Evolutionary conservation across 2,329 filamentous ascomycete genomes (phyloP).

Genomic region (Teratosphaeria gauchensis): DNA sequence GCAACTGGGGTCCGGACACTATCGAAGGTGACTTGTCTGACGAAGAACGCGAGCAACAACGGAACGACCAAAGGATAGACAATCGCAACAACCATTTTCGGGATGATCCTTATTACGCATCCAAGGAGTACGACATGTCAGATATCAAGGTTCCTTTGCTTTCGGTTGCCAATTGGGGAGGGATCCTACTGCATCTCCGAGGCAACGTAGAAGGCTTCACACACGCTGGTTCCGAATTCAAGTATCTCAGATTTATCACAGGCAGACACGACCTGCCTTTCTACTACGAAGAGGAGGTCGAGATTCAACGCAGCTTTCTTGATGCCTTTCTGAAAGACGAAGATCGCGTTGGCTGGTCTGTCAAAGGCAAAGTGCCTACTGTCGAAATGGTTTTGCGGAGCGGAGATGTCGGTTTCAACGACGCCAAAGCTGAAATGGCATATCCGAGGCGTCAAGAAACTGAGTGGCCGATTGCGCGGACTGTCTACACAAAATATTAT

Average conservation of each 20-base stretch:
- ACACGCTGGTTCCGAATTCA: conserved; percentile 54
- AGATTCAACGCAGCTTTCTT: conserved; percentile 57
- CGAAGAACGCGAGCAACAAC: conserved; percentile 42
- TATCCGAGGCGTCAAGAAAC: conserved; percentile 48
- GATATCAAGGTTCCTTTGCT: conserved; percentile 60
- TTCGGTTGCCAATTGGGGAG: conserved; percentile 53
- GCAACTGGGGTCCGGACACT: conserved; percentile 45
- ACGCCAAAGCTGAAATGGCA: conserved; percentile 49
- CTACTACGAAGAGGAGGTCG: conserved; percentile 60
- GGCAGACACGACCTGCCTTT: conserved; percentile 64
- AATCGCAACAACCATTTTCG: conserved; percentile 46
- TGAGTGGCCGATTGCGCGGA: conserved; percentile 59
- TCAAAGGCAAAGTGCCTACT: conserved; percentile 47
- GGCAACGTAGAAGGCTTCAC: conserved; percentile 59
- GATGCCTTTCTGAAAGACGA: conserved; percentile 62
- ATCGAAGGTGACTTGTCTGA: conserved; percentile 50
- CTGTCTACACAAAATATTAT: conserved; percentile 53
- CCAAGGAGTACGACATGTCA: conserved; percentile 53
- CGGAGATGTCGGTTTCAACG: conserved; percentile 58
- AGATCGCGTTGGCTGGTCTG: conserved; percentile 52
- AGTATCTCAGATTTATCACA: conserved; percentile 60
- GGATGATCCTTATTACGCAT: conserved; percentile 55
- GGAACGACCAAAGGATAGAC: conserved; percentile 32
- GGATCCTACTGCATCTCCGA: conserved; percentile 1
- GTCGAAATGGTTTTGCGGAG: conserved; percentile 55